Base-by-base conservation (phyloP, 78 protist genomes). In the Tieghemostelium lacteum region DNA sequence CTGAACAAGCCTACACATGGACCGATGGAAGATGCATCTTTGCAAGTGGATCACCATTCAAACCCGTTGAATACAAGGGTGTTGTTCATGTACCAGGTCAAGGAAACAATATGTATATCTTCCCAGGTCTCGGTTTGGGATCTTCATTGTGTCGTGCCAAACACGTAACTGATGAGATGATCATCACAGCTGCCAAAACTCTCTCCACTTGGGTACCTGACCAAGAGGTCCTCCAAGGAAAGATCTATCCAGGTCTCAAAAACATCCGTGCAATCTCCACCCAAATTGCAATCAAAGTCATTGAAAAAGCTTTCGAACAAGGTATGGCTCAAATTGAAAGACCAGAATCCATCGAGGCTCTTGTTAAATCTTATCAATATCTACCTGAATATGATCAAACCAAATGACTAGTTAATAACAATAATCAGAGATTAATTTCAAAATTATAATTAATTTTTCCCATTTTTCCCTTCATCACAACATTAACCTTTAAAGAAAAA, bases 111-210 rank as follows among this genome's bases (percentile, higher is more conserved):
- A 70, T 78, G 95, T 97, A 92, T 95, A 89, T 96, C 86, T 97
- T 98, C 97, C 99, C 98, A 17, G 99, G 98, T 50, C 50, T 98
- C 22, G 99, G 98, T 33, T 75, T 97, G 22, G 99, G 98, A 16
- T 66, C 95, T 16, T 1, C 42, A 28, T 55, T 86, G 20, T 58
- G 85, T 50, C 39, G 64, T 6, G 92, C 97, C 19, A 72, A 2
- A 8, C 55, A 16, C n/a, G 94, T 97, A 63, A 83, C 98, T 14
- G 96, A 96, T 67, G 52, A 20, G 20, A 92, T 96, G 95, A 26
- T 98, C 66, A 26, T 29, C 36, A 31, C 39, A 28, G 98, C 99
- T 1, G 92, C 98, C 37, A 57, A 37, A 55, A 57, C 93, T 2
- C 88, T 97, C 5, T 93, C 98, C 24, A 62, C 75, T 0, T 49